A percentile compares a stretch with the other conserved stretches of the same genome.
Evolutionary conservation across 2,329 filamentous ascomycete species (phyloP).

Genomic region (Claviceps fusiformis): DNA sequence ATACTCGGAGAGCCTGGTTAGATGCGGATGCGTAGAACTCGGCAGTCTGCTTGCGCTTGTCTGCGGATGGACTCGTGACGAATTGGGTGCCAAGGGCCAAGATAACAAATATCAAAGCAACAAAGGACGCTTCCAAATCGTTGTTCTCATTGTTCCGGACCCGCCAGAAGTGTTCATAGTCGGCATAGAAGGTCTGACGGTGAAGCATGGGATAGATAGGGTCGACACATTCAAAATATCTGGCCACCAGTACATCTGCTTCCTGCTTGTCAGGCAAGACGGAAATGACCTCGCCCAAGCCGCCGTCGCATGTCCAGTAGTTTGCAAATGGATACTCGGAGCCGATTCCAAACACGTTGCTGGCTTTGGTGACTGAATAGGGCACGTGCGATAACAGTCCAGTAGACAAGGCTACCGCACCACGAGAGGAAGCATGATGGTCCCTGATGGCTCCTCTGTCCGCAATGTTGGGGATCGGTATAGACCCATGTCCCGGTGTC

Average conservation of each 20-base stretch:
- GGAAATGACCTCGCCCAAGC: slow-evolving; percentile 59
- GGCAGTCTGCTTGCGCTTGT: slow-evolving; percentile 58
- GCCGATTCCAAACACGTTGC: slow-evolving; percentile 70
- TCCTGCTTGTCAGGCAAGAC: slow-evolving; percentile 65
- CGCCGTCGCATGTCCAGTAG: slow-evolving; percentile 72
- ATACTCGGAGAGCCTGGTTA: slow-evolving; percentile 63
- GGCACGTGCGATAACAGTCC: slow-evolving; percentile 60
- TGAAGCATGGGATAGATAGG: slow-evolving; percentile 74
- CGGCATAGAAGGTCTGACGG: slow-evolving; percentile 59
- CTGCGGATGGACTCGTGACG: slow-evolving; percentile 42
- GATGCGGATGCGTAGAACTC: slow-evolving; percentile 73
- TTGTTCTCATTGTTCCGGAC: slow-evolving; percentile 43
- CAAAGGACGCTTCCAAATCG: slow-evolving; percentile 50
- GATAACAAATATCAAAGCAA: slow-evolving; percentile 64
- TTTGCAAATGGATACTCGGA: slow-evolving; percentile 70
- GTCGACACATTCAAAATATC: slow-evolving; percentile 60
- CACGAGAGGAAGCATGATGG: slow-evolving; percentile 30
- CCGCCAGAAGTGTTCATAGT: slow-evolving; percentile 69
- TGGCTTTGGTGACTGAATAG: slow-evolving; percentile 55
- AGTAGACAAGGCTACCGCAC: slow-evolving; percentile 40
- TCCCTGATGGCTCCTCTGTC: slow-evolving; percentile 36
- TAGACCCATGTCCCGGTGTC: slow-evolving; percentile 22
- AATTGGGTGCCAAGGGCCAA: slow-evolving; percentile 70
- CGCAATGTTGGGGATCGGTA: slow-evolving; percentile 39
- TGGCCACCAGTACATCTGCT: slow-evolving; percentile 52